A percentile compares a stretch with the other conserved stretches of the same genome.
phyloP scores from a whole-genome alignment of 768 basidiomycete genomes.

The Psilocybe cubensis region DNA sequence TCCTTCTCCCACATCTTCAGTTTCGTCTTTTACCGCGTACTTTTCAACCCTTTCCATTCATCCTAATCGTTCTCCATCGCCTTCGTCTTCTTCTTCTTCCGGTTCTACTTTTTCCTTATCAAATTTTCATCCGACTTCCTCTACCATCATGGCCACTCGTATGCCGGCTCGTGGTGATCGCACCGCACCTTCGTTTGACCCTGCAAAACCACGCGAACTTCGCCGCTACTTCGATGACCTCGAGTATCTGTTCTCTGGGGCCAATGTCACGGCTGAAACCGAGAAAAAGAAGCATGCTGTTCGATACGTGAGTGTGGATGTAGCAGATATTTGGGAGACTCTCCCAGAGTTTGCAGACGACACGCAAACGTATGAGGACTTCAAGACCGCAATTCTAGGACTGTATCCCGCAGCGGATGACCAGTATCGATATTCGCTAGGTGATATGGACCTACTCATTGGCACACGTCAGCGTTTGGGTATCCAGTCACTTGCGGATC shows the following conservation, averaged over 20 bases:
- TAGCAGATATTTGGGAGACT: constrained; percentile 1
- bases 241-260: not conserved
- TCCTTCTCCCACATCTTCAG: too few species aligned
- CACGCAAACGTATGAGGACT: too few species aligned
- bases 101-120: constrained; percentile 1
- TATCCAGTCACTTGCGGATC: too few species aligned
- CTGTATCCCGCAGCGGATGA: too few species aligned
- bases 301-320: not conserved
- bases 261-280: not conserved
- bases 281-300: not conserved
- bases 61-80: too few species aligned
- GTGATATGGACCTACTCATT: too few species aligned
- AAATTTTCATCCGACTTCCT: not conserved
- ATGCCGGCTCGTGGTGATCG: constrained; percentile 15
- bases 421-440: too few species aligned
- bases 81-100: not conserved
- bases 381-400: too few species aligned
- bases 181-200: not conserved
- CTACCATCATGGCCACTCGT: not conserved
- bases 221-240: not conserved
- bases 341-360: constrained; percentile 3
- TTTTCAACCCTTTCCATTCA: too few species aligned
- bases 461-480: too few species aligned
- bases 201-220: not conserved
- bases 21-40: too few species aligned